Base-by-base conservation (phyloP, 2,329 filamentous ascomycete genomes). In the Cephalotrichum gorgonifer region DNA sequence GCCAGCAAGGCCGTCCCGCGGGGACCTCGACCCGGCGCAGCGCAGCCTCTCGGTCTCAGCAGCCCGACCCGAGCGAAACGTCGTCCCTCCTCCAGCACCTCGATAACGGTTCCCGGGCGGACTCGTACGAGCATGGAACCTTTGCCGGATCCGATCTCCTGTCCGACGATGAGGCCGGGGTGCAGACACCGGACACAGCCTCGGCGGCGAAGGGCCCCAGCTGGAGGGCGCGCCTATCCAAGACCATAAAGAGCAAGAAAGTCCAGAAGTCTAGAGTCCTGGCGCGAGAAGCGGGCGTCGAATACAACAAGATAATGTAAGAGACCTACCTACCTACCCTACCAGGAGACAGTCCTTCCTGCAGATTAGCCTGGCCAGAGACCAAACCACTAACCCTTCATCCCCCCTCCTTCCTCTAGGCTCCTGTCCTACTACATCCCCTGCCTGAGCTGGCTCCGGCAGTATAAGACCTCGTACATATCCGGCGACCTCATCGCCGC, bases 401-500 rank as follows among this genome's bases (percentile, higher is more conserved):
- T 42, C 31, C n/a, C 8, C 43, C 22, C 44, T 30, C 47, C 35
- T 47, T 20, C 54, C 54, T 46, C 54, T 52, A 89, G 85, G 79
- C 96, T 97, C 62, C 67, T 96, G 53, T 82, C 85, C 4, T 97
- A 98, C 70, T 98, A 98, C 62, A 73, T 98, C 43, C 93, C 93
- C 0, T 87, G 90, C 53, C 71, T 95, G 55, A 89, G 85, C 54
- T 98, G 93, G 93, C 84, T 95, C 53, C 75, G 74, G 47, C 88
- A 95, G 67, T 98, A 98, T 66, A 81, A 78, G 57, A 83, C 81
- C 76, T 78, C 80, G 3, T 95, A 87, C 65, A 66, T 97, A 44
- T 80, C 84, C 57, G 93, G 93, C 44, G 93, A 98, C 64, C 69
- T 97, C 17, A 73, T 95, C 14, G 85, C 91, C 8, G 90, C 91